Percentiles rank a stretch among this genome's conserved stretches.
Conservation (phyloP, 2,329 filamentous ascomycete species). For the Aspergillus melleus region DNA sequence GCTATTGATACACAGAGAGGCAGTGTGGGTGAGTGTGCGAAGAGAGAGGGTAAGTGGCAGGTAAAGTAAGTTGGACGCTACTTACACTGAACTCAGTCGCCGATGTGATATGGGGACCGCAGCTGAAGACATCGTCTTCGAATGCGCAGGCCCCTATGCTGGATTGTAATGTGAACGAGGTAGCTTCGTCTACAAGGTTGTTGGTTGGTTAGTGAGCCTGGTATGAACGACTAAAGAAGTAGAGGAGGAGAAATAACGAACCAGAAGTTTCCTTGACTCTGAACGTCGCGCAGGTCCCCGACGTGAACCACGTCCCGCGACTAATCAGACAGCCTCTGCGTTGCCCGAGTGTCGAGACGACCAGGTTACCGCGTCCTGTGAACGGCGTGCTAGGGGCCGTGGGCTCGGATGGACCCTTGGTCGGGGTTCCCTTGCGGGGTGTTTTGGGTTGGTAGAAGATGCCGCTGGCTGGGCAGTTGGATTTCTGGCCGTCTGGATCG, state of each 20-base stretch:
- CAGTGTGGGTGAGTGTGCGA: no score
- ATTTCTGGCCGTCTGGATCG: constrained; percentile 54
- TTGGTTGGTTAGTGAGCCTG: no score
- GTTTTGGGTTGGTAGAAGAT: constrained; percentile 67
- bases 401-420: constrained; percentile 33
- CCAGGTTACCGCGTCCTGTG: constrained; percentile 60
- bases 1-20: no score
- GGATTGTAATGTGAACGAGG: constrained; percentile 55
- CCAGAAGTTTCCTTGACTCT: constrained; percentile 28
- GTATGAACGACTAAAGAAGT: no score
- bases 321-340: constrained; percentile 65
- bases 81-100: constrained; percentile 36
- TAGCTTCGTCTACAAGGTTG: constrained; percentile 14
- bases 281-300: constrained; percentile 66
- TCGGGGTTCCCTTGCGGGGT: constrained; percentile 36
- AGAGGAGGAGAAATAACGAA: constrained; percentile 15
- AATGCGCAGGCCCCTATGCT: constrained; percentile 62
- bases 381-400: constrained; percentile 45
- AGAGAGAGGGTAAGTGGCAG: no score
- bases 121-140: constrained; percentile 54
- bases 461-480: constrained; percentile 62
- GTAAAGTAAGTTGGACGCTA: background rate
- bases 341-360: constrained; percentile 46
- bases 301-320: constrained; percentile 66
- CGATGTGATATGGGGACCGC: constrained; percentile 40